Conservation (phyloP, 1,284 basidiomycete genomes). For the Cryptococcus jaspeensis region DNA sequence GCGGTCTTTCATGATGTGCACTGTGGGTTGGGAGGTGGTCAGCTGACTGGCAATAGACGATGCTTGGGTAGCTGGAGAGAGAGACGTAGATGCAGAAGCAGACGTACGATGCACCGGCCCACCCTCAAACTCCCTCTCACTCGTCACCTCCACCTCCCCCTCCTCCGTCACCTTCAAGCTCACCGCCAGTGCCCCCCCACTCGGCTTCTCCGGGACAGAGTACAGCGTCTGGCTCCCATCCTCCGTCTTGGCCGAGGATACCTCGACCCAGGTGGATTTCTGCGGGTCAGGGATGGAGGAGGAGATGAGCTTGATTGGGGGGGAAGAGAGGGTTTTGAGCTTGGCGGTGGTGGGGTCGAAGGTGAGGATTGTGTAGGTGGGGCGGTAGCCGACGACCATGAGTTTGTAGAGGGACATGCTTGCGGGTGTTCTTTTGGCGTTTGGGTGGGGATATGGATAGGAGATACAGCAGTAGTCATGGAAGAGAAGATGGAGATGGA, state of each 20-base stretch:
- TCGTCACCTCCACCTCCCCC: conserved; percentile 34
- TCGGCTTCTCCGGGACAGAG: conserved; percentile 40
- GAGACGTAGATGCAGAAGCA: not conserved
- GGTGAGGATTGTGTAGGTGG: conserved; percentile 27
- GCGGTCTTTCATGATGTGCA: conserved; percentile 42
- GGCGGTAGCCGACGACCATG: conserved; percentile 42
- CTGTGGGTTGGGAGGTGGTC: conserved; percentile 15
- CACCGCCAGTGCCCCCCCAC: conserved; percentile 32
- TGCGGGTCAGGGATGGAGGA: conserved; percentile 27
- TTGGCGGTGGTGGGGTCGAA: conserved; percentile 37
- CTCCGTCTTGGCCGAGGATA: conserved; percentile 2
- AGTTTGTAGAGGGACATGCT: conserved; percentile 29
- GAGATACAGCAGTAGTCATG: no score
- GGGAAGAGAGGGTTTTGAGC: conserved; percentile 28
- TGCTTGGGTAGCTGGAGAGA: not conserved
- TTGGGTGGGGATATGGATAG: no score
- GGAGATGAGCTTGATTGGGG: conserved; percentile 25
- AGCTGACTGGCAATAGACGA: not conserved
- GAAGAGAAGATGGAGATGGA: no score
- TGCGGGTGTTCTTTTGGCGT: no score
- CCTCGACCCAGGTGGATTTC: conserved; percentile 44
- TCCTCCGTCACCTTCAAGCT: conserved; percentile 25
- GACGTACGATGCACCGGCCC: conserved; percentile 40
- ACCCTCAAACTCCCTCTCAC: conserved; percentile 30
- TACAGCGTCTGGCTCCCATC: conserved; percentile 25